Conservation (phyloP, 1,139 yeast species). For the Nakaseomyces bracarensis region DNA sequence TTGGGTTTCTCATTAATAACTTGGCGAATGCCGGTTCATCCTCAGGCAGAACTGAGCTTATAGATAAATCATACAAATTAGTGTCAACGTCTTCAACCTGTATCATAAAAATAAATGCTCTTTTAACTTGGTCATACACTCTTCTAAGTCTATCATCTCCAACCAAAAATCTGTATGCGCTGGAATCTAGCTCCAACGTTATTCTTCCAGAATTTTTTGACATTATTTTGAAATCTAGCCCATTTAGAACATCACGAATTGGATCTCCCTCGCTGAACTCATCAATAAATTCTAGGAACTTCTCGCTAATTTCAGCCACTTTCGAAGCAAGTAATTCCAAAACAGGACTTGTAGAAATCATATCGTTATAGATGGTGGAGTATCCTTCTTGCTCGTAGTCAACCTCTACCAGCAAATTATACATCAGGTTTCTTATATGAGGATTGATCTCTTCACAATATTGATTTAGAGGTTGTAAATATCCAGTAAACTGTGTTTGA, state of each 20-base stretch:
- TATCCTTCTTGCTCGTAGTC: slow-evolving; percentile 27
- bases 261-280: slow-evolving; percentile 28
- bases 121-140: slow-evolving; percentile 68
- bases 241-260: slow-evolving; percentile 20
- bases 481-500: slow-evolving; percentile 24
- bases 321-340: slow-evolving; percentile 29
- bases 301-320: slow-evolving; percentile 19
- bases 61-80: slow-evolving; percentile 62
- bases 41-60: slow-evolving; percentile 58
- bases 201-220: slow-evolving; percentile 20
- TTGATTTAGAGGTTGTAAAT: slow-evolving; percentile 29
- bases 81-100: slow-evolving; percentile 63
- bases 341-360: slow-evolving; percentile 24
- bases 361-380: slow-evolving; percentile 26
- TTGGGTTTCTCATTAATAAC: slow-evolving; percentile 35
- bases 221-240: slow-evolving; percentile 10
- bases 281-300: slow-evolving; percentile 18
- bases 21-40: slow-evolving; percentile 59
- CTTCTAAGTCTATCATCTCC: slow-evolving; percentile 41
- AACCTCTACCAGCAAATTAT: slow-evolving; percentile 25
- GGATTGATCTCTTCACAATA: slow-evolving; percentile 27
- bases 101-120: slow-evolving; percentile 70
- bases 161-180: slow-evolving; percentile 35
- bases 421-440: slow-evolving; percentile 23
- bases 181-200: slow-evolving; percentile 42